Conservation (phyloP, 129 eudicot genomes). For the Helianthus annuus region HanXRQr2.0-SUNRISE NC_035449.2:19103845-19104344, state of each 20-base stretch:
- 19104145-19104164: not conserved
- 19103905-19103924: not conserved
- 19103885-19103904: not conserved
- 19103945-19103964: slow-evolving; percentile 6
- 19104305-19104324: slow-evolving; percentile 6
- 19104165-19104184: not conserved
- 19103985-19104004: slow-evolving; percentile 1
- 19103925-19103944: not conserved
- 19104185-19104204: not conserved
- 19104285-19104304: not conserved
- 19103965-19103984: slow-evolving; percentile 16
- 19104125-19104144: slow-evolving; percentile 2
- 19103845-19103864: not conserved
- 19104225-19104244: not conserved
- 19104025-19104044: not conserved
- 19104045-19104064: not conserved
- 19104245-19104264: not conserved
- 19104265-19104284: not conserved
- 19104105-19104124: not conserved
- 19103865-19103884: slow-evolving; percentile 1
- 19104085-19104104: not conserved
- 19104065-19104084: not conserved
- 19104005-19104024: slow-evolving; percentile 4
- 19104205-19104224: not conserved
- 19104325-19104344: not conserved